Base-by-base conservation (phyloP, 441 rosid genomes). In the Brassica hybrid region DNA sequence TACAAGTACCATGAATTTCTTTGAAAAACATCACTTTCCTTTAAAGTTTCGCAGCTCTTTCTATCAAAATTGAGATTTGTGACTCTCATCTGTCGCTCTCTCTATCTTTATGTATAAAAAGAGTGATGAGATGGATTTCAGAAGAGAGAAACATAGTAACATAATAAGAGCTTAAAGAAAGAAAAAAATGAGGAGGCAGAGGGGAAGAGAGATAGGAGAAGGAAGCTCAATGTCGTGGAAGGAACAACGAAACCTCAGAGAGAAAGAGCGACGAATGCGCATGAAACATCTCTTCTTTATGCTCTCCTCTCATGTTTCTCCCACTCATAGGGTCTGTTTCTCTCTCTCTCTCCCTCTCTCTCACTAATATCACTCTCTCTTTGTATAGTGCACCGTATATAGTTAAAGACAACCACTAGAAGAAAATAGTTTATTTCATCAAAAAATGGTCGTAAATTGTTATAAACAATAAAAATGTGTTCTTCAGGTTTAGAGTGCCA, bases 201-300 rank as follows among this genome's bases (percentile, higher is more conserved):
- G 17, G 56, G 7, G 2, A 6, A 71, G 30, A 66, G 57, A 78
- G 21, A 14, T 8, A 34, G 65, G 73, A 50, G 73, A 60, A 72
- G 81, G 77, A 61, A 72, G 77, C 52, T 67, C 81, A 60, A 21
- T 34, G 34, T 61, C 76, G 5, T 21, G 23, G 21, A 78, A 65
- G 57, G 16, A 62, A 75, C 54, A 76, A 14, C 72, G 86, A 63
- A 84, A 81, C 45, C 68, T 72, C 12, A 78, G 79, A 67, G 86
- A 84, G 79, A 81, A 75, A 81, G 67, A 67, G 18, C 23, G 86
- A 36, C 65, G 86, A 73, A 66, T 18, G 65, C 79, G 8, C 21
- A 79, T 81, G 84, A 84, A 67, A 70, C 19, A 84, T 66, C 81
- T 84, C 69, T 80, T 12, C 65, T 16, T 6, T 13, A 11, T 0